Conservation (phyloP, 2,329 filamentous ascomycete species). For the Microcyclosporella mali region DNA sequence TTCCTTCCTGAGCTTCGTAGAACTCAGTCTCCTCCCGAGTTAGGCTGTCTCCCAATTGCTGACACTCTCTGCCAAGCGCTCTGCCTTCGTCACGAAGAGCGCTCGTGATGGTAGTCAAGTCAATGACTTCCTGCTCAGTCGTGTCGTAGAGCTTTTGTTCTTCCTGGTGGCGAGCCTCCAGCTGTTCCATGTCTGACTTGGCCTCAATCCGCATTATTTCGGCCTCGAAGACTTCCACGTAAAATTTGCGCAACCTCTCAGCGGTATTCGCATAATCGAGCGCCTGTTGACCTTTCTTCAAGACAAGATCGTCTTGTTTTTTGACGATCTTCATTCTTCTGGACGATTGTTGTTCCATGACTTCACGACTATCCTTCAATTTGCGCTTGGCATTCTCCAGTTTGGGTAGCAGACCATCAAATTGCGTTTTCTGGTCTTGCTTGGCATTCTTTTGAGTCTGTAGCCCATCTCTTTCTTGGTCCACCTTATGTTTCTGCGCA, state of each 20-base stretch:
- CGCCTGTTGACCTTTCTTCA: slow-evolving; percentile 35
- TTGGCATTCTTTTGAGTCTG: slow-evolving; percentile 45
- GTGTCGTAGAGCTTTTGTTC: slow-evolving; percentile 50
- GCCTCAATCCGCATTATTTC: slow-evolving; percentile 72
- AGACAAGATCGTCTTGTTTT: slow-evolving; percentile 20
- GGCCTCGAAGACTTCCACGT: slow-evolving; percentile 61
- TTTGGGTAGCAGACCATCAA: slow-evolving; percentile 62
- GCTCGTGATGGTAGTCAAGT: slow-evolving; percentile 25
- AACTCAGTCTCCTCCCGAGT: slow-evolving; percentile 18
- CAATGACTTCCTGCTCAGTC: slow-evolving; percentile 38
- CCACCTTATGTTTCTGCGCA: slow-evolving; percentile 24
- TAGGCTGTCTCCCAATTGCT: slow-evolving; percentile 18
- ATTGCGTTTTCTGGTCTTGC: slow-evolving; percentile 58
- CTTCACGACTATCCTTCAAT: slow-evolving; percentile 36
- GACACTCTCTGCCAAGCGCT: slow-evolving; percentile 11
- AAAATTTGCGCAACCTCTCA: slow-evolving; percentile 54
- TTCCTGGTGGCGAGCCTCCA: slow-evolving; percentile 57
- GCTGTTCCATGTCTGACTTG: slow-evolving; percentile 64
- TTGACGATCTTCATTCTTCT: slow-evolving; percentile 49
- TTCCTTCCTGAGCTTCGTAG: slow-evolving; percentile 31
- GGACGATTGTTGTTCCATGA: slow-evolving; percentile 38
- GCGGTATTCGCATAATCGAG: slow-evolving; percentile 57
- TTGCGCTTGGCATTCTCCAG: slow-evolving; percentile 55
- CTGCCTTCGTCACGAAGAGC: neutral
- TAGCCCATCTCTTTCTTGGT: slow-evolving; percentile 26